A percentile compares a stretch with the other conserved stretches of the same genome.
Evolutionary conservation across 345 rosid genomes (phyloP).

Genomic region (Anacardium occidentale): DNA sequence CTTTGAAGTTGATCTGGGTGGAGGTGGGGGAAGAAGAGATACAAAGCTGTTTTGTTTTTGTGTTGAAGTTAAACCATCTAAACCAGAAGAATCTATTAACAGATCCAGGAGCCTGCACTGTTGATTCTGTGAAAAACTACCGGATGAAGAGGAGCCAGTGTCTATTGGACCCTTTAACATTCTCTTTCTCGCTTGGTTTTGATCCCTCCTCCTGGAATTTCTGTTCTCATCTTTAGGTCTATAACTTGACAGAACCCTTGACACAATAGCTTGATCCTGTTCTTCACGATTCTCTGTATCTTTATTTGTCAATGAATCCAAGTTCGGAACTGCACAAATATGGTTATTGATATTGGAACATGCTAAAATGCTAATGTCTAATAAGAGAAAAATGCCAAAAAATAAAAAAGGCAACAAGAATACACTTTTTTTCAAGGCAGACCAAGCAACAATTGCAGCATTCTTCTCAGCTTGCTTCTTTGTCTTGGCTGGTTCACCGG

Average conservation of each 20-base stretch:
- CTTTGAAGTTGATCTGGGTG: slow-evolving; percentile 45
- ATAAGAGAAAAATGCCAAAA: background rate
- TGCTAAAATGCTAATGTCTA: background rate
- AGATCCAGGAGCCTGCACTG: slow-evolving; percentile 49
- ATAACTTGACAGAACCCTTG: slow-evolving; percentile 52
- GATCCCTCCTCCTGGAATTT: slow-evolving; percentile 42
- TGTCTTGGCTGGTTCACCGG: slow-evolving; percentile 65
- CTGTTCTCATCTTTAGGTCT: slow-evolving; percentile 44
- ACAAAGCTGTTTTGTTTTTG: slow-evolving; percentile 42
- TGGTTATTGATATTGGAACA: background rate
- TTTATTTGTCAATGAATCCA: slow-evolving; percentile 37
- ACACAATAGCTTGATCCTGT: slow-evolving; percentile 52
- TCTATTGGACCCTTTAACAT: slow-evolving; percentile 28
- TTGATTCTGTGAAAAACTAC: slow-evolving; percentile 29
- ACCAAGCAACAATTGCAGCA: slow-evolving; percentile 79
- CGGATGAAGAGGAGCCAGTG: slow-evolving; percentile 15
- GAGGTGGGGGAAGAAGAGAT: slow-evolving; percentile 51
- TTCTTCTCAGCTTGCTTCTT: slow-evolving; percentile 84
- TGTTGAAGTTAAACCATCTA: slow-evolving; percentile 30
- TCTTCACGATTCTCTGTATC: slow-evolving; percentile 41
- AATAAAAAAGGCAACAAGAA: background rate
- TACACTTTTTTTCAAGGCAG: slow-evolving; percentile 58
- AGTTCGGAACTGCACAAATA: slow-evolving; percentile 44
- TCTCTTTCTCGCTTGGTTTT: slow-evolving; percentile 52
- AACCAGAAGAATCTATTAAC: slow-evolving; percentile 39